These are phyloP conservation scores for Trichoderma simmonsii DNA, from an alignment of 2,329 filamentous ascomycete species.

Conservation along the genomic window DNA sequence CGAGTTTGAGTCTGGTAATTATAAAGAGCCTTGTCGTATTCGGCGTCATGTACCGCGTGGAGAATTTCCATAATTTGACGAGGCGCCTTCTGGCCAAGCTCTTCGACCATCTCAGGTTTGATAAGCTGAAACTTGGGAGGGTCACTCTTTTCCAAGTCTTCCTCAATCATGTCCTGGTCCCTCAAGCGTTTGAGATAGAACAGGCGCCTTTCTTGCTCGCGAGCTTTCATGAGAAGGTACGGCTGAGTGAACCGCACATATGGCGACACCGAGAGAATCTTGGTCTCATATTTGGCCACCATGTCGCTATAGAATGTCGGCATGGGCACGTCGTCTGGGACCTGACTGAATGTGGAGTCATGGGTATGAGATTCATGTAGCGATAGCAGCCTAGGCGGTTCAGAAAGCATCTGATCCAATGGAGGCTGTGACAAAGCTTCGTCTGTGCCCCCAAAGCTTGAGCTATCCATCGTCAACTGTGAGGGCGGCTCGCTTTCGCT, in stretches of 20 bases:
- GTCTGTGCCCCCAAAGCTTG: slow-evolving; percentile 28
- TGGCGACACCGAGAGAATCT: slow-evolving; percentile 89
- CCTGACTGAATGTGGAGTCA: slow-evolving; percentile 50
- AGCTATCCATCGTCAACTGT: slow-evolving; percentile 32
- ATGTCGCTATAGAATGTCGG: slow-evolving; percentile 94
- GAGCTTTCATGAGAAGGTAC: slow-evolving; percentile 85
- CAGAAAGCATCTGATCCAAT: slow-evolving; percentile 24
- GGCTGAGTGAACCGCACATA: slow-evolving; percentile 95
- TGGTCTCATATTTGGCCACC: slow-evolving; percentile 89
- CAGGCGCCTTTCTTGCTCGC: slow-evolving; percentile 83
- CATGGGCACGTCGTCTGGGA: slow-evolving; percentile 76
- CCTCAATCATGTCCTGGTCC: slow-evolving; percentile 66
- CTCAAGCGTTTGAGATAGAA: slow-evolving; percentile 78
- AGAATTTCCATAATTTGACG: slow-evolving; percentile 89
- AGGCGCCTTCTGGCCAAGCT: slow-evolving; percentile 74
- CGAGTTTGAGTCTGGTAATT: slow-evolving; percentile 92
- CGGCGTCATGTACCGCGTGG: slow-evolving; percentile 91
- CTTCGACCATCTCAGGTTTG: slow-evolving; percentile 91
- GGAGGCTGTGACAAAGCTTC: slow-evolving; percentile 30
- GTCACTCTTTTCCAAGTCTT: slow-evolving; percentile 58
- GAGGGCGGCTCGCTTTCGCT: slow-evolving; percentile 38
- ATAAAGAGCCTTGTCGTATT: slow-evolving; percentile 92
- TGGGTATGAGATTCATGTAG: slow-evolving; percentile 46
- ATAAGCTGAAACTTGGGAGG: slow-evolving; percentile 83
- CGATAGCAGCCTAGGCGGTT: slow-evolving; percentile 31